Percentiles rank a stretch among this genome's conserved stretches.
Evolutionary conservation across 2,329 filamentous ascomycete genomes (phyloP).

Genomic region (Cercospora janseana): DNA sequence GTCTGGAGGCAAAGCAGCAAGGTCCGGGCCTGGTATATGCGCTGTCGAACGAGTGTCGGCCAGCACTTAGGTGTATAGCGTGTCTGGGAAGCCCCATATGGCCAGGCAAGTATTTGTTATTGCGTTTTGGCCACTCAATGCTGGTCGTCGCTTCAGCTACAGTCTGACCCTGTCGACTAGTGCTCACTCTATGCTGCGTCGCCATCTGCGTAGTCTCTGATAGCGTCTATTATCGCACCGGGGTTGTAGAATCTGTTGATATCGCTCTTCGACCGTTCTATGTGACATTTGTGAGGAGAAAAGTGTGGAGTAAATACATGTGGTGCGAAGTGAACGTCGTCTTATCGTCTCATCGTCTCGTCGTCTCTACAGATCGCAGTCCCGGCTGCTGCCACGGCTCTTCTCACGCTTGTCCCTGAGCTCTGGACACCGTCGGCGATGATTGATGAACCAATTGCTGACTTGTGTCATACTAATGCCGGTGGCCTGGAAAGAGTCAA

Average conservation of each 20-base stretch:
- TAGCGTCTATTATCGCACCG: background rate
- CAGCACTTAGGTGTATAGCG: too few species aligned
- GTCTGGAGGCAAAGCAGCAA: background rate
- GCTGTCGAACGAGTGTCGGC: too few species aligned
- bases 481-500: slow-evolving; percentile 29
- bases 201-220: background rate
- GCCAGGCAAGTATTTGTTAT: too few species aligned
- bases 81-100: too few species aligned
- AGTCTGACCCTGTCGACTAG: too few species aligned
- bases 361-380: slow-evolving; percentile 19
- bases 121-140: too few species aligned
- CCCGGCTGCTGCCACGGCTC: slow-evolving; percentile 24
- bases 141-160: too few species aligned
- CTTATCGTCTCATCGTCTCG: slow-evolving; percentile 7
- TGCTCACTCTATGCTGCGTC: too few species aligned
- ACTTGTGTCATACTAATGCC: slow-evolving; percentile 43
- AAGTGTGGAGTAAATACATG: slow-evolving; percentile 8
- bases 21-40: too few species aligned
- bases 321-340: slow-evolving; percentile 2
- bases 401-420: slow-evolving; percentile 40
- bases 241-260: too few species aligned
- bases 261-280: background rate
- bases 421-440: slow-evolving; percentile 40
- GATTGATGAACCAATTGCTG: slow-evolving; percentile 44
- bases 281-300: background rate